Percentiles rank a stretch among this genome's conserved stretches.
Evolutionary conservation across 2,329 filamentous ascomycete genomes (phyloP).

Genomic region (Curvularia sp.): DNA sequence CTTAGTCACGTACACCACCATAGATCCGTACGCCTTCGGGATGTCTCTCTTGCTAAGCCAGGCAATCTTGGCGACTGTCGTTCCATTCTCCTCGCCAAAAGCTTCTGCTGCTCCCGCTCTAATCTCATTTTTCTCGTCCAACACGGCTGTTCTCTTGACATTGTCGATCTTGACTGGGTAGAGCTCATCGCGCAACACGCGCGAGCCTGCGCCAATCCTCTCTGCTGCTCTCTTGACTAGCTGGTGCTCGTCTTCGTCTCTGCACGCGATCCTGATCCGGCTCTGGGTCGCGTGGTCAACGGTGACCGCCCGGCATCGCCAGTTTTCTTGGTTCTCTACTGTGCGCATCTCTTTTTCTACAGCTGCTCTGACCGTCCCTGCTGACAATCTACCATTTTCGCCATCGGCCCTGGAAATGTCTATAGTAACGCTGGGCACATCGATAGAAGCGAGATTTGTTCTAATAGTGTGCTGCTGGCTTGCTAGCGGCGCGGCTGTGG

Average conservation of each 20-base stretch:
- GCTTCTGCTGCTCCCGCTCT: conserved; percentile 12
- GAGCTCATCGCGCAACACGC: conserved; percentile 15
- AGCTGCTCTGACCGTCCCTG: conserved; percentile 2
- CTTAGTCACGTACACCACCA: conserved; percentile 16
- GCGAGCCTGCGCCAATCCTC: conserved; percentile 16
- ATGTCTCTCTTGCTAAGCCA: conserved; percentile 15
- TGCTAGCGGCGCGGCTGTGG: conserved; percentile 7
- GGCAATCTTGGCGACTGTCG: conserved; percentile 15
- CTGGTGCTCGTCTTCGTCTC: too few relatives aligned
- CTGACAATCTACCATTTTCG: conserved; percentile 16
- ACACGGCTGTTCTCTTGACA: conserved; percentile 15
- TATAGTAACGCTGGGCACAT: too few relatives aligned
- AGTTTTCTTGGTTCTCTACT: conserved; percentile 13
- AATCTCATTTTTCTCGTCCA: conserved; percentile 8
- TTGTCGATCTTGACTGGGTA: conserved; percentile 13
- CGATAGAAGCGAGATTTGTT: conserved; percentile 6
- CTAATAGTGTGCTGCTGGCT: conserved; percentile 7
- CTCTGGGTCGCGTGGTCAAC: conserved; percentile 17
- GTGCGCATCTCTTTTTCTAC: conserved; percentile 11
- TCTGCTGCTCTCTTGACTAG: conserved; percentile 11
- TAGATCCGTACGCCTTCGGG: conserved; percentile 13
- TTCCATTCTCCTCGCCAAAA: conserved; percentile 12
- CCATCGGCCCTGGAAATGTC: conserved; percentile 15
- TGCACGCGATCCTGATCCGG: conserved; percentile 16
- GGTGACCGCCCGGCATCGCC: conserved; percentile 18